phyloP scores from a whole-genome alignment of 2,329 filamentous ascomycete genomes.

The Amphichorda felina region DNA sequence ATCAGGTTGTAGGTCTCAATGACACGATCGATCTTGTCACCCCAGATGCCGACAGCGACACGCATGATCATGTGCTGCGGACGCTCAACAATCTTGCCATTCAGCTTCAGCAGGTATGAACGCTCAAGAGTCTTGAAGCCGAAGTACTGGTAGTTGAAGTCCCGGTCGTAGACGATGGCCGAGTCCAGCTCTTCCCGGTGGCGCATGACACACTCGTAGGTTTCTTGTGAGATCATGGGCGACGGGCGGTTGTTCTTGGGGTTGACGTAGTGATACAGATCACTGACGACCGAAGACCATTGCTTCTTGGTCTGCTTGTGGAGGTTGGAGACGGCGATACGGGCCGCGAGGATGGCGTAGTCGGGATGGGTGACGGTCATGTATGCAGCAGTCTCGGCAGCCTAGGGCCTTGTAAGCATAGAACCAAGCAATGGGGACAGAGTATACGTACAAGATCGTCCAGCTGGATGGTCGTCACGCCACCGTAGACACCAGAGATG shows the following conservation, averaged over 20 bases:
- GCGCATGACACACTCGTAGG: constrained; percentile 87
- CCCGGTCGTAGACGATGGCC: constrained; percentile 96
- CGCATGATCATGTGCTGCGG: constrained; percentile 99
- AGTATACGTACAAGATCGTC: constrained; percentile 77
- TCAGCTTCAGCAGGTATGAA: constrained; percentile 90
- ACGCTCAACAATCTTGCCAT: constrained; percentile 92
- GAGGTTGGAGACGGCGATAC: constrained; percentile 97
- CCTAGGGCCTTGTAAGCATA: constrained; percentile 38
- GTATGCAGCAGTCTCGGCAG: constrained; percentile 96
- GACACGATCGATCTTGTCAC: constrained; percentile 85
- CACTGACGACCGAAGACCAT: constrained; percentile 88
- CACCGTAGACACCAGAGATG: constrained; percentile 97
- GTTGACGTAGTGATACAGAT: constrained; percentile 94
- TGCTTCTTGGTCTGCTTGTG: constrained; percentile 99
- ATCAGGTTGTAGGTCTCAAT: constrained; percentile 98
- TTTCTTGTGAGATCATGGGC: constrained; percentile 89
- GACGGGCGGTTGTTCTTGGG: constrained; percentile 74
- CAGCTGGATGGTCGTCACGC: constrained; percentile 90
- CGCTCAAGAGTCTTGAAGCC: constrained; percentile 99
- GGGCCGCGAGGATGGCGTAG: constrained; percentile 95
- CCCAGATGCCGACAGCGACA: constrained; percentile 93
- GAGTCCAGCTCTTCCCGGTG: constrained; percentile 97
- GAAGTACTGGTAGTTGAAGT: constrained; percentile 99
- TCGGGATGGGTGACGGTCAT: constrained; percentile 99
- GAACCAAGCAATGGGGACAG: neutral